Evolutionary conservation across 805 yeast genomes (phyloP).

Genomic region (Pichia sporocuriosa): DNA sequence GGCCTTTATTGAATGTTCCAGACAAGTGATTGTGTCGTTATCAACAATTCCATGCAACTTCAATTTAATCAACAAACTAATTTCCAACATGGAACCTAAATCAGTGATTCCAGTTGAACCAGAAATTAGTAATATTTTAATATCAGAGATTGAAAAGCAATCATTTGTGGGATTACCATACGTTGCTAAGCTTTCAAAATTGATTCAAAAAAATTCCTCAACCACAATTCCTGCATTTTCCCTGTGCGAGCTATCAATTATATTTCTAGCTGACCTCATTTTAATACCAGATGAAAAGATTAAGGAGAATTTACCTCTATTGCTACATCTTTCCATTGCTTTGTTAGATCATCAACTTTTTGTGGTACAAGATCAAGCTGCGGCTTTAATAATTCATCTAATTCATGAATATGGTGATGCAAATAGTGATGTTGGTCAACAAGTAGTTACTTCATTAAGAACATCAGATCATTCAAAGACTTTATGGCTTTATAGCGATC

Average conservation of each 20-base stretch:
- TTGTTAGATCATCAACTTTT: constrained; percentile 82
- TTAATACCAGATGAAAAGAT: constrained; percentile 60
- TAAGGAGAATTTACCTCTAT: constrained; percentile 54
- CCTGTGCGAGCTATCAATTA: constrained; percentile 77
- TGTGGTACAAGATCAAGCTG: constrained; percentile 79
- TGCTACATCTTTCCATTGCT: constrained; percentile 74
- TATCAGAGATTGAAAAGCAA: constrained; percentile 12
- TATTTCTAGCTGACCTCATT: constrained; percentile 76
- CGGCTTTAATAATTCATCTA: constrained; percentile 64
- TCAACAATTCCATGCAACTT: constrained; percentile 46
- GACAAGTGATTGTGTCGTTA: constrained; percentile 76
- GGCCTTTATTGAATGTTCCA: constrained; percentile 65
- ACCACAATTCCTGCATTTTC: constrained; percentile 63
- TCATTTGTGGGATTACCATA: constrained; percentile 46
- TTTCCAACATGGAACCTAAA: constrained; percentile 71
- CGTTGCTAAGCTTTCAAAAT: constrained; percentile 60
- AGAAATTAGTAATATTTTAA: constrained; percentile 12
- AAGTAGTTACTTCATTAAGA: constrained; percentile 52
- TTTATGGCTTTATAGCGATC: constrained; percentile 84
- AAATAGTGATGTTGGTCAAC: constrained; percentile 46
- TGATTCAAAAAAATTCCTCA: constrained; percentile 42
- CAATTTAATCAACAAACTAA: constrained; percentile 54
- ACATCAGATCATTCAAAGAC: constrained; percentile 40
- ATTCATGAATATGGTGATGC: constrained; percentile 55
- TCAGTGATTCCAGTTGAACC: constrained; percentile 66